Percentiles rank a stretch among this genome's conserved stretches.
These are phyloP conservation scores for Gossypium stocksii DNA, from an alignment of 345 rosid genomes.

Conservation along the genomic window DNA sequence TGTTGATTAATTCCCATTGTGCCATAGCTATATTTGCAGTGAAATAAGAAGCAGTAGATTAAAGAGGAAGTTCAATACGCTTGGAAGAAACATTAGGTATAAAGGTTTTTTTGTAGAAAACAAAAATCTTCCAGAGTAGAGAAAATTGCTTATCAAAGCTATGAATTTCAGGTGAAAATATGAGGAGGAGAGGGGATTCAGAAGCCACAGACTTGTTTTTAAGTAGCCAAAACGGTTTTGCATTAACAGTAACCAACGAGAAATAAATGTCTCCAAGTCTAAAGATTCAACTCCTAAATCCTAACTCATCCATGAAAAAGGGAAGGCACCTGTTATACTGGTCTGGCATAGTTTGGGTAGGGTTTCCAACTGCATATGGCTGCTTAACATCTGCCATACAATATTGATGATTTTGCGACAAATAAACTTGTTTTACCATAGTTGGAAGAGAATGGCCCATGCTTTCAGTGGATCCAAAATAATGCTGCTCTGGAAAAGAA, in stretches of 20 bases:
- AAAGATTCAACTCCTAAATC: not conserved
- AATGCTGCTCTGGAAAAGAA: conserved; percentile 18
- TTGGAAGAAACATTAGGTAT: not conserved
- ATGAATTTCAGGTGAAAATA: not conserved
- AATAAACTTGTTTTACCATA: conserved; percentile 16
- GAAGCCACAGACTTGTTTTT: not conserved
- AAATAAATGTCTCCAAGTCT: not conserved
- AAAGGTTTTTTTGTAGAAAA: not conserved
- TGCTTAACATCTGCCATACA: conserved; percentile 23
- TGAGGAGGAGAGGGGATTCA: not conserved
- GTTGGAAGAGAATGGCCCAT: conserved; percentile 21
- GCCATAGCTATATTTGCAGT: not conserved
- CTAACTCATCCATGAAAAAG: not conserved
- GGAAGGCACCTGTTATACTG: conserved; percentile 15
- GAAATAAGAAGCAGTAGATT: not conserved
- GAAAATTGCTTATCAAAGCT: not conserved
- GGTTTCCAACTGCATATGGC: conserved; percentile 20
- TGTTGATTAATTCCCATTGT: conserved; percentile 12
- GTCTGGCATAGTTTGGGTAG: not conserved
- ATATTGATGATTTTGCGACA: conserved; percentile 13
- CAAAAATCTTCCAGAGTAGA: not conserved
- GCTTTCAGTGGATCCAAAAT: conserved; percentile 16
- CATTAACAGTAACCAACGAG: not conserved
- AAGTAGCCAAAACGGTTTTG: not conserved
- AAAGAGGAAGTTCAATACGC: not conserved